Base-by-base conservation (phyloP, 1,284 basidiomycete genomes). In the Trichosporon sp. region DNA sequence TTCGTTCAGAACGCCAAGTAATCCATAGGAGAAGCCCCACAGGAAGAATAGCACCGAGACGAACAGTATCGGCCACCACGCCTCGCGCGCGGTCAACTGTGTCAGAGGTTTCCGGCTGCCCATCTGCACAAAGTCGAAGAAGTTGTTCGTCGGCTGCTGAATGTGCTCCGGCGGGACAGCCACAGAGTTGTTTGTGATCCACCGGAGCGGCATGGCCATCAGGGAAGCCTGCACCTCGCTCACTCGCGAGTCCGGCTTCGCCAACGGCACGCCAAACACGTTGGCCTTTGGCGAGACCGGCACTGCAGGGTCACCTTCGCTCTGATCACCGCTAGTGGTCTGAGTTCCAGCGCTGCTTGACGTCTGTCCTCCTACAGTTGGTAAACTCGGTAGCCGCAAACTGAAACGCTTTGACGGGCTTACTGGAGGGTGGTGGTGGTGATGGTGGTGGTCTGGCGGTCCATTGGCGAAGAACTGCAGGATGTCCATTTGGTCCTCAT, bases 1-100 rank as follows among this genome's bases (percentile, higher is more conserved):
- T 10, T 60, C 66, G 59, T 74, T 80, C 36, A 80, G 65, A 10
- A 74, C 78, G 1, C 77, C 78, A 3, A 80, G 66, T 3, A 80
- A 69, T 19, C 79, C 78, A 58, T 79, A 79, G 11, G 73, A 72
- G 66, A 79, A 78, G 6, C 79, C 79, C 79, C 79, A 80, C 6
- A 78, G 64, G 67, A 78, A 75, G 70, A 79, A 79, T 27, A 80
- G 72, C 34, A 70, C 74, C 25, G 74, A 74, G 3, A 76, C 79
- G 68, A 77, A 78, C 36, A 78, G 56, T n/a, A 79, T 69, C 0
- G 77, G 77, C 69, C 76, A 73, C 73, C 74, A 76, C 4, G 78
- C 75, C 62, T 79, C 77, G 10, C 60, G 66, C 1, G 65, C 64
- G 0, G 66, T 71, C 27, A 80, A 62, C 66, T 80, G 69, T 1